Conservation (phyloP, 345 rosid genomes). For the Eucalyptus curtisii region DNA sequence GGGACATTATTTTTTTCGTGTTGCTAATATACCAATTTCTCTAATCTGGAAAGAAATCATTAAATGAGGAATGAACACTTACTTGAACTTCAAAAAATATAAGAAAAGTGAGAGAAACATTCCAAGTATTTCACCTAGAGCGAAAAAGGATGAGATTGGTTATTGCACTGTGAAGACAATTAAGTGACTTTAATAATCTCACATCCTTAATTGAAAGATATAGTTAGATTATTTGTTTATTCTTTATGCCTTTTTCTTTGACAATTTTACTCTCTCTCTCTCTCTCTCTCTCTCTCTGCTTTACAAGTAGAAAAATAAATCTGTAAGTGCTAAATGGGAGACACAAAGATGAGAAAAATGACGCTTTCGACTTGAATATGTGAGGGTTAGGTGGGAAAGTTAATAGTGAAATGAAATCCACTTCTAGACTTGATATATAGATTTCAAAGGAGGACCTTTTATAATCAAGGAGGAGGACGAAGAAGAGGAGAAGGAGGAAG, state of each 20-base stretch:
- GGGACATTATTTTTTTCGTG: neutral
- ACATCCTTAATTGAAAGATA: neutral
- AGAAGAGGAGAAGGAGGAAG: neutral
- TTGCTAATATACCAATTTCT: neutral
- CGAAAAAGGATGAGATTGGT: neutral
- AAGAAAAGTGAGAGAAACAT: neutral
- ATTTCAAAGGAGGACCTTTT: neutral
- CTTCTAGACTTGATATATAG: neutral
- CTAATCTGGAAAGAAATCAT: neutral
- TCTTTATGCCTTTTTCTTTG: neutral
- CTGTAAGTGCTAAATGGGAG: neutral
- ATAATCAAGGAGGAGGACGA: neutral
- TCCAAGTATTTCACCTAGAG: neutral
- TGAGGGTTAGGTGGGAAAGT: neutral
- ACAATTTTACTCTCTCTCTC: neutral
- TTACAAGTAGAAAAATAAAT: neutral
- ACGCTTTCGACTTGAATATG: neutral
- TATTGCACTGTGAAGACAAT: neutral
- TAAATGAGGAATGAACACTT: neutral
- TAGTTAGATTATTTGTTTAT: neutral
- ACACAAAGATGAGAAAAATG: neutral
- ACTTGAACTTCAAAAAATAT: neutral
- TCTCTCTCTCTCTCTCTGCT: neutral
- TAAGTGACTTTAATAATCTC: neutral
- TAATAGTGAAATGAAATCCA: neutral